Evolutionary conservation across 2,329 filamentous ascomycete genomes (phyloP), one percentile per base, ranked within the genome.

Genomic region (Penicillium oxalicum): DNA sequence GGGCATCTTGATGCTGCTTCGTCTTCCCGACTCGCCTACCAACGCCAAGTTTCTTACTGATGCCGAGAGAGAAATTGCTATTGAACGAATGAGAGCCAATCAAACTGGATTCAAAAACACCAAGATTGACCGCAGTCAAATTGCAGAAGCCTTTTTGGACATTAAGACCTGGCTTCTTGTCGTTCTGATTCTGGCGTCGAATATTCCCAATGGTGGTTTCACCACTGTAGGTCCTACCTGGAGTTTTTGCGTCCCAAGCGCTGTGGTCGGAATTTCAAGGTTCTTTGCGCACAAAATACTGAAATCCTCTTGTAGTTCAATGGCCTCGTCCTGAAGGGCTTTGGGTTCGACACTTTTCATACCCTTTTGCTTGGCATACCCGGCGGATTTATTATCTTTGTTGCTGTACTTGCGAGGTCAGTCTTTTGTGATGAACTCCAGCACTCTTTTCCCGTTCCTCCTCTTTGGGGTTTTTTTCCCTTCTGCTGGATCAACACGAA

Each of bases 111-210:
- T 52, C 37, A 63, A 63, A 34, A 75, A 73, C 48, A 71, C 65
- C 1, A 62, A 71, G 25, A 70, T 72, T 53, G 74, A 76, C 46
- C 49, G 58, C 9, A 49, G 55, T 3, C 73, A 76, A 40, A 62
- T 73, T 25, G 49, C 54, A 28, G 74, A 76, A 47, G 58, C 62
- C 7, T 54, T 53, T 3, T 34, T 9, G 5, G 55, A 53, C 37
- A 7, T 45, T 7, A 51, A 52, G 33, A 55, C 53, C 2, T 55
- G 51, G 53, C 26, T 55, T 12, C 44, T 57, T 33, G 62, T 58
- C 12, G 34, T 64, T 4, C 55, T 64, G 39, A 57, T 64, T 9
- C 53, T 70, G 8, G 61, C 62, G 5, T 58, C 51, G 18, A 65
- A 68, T 49, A 67, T 70, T 51, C 62, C 67, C 8, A 70, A 71